A percentile compares a stretch with the other conserved stretches of the same genome.
These are phyloP conservation scores for Pestalotiopsis sp. DNA, from an alignment of 2,329 filamentous ascomycete genomes.

Conservation along the genomic window DNA sequence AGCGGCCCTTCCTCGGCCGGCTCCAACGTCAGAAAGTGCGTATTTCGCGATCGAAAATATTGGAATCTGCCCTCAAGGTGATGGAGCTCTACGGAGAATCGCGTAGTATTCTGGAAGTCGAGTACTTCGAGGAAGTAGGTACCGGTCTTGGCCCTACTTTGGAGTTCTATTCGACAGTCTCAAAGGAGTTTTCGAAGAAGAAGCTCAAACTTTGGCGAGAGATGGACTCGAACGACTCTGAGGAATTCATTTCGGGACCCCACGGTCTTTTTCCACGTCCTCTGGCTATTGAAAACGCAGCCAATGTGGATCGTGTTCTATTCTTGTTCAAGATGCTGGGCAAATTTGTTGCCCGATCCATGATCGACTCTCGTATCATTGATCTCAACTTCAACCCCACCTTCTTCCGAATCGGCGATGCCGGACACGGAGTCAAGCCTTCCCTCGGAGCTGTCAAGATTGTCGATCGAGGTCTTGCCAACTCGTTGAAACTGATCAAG, in stretches of 20 bases:
- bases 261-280: conserved; percentile 90
- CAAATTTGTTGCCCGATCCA: conserved; percentile 95
- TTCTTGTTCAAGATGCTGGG: conserved; percentile 91
- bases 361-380: conserved; percentile 97
- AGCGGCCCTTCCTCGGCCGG: conserved; percentile 86
- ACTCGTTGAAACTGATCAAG: conserved; percentile 83
- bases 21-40: conserved; percentile 97
- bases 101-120: conserved; percentile 92
- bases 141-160: conserved; percentile 93
- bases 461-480: conserved; percentile 83
- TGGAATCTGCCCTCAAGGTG: conserved; percentile 96
- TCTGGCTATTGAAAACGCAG: conserved; percentile 77
- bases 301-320: conserved; percentile 84
- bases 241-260: conserved; percentile 82
- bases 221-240: conserved; percentile 69
- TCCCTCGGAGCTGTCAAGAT: conserved; percentile 87
- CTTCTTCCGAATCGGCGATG: conserved; percentile 92
- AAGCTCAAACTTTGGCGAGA: conserved; percentile 97
- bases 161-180: conserved; percentile 97
- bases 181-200: conserved; percentile 95
- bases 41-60: conserved; percentile 89
- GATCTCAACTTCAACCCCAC: conserved; percentile 97
- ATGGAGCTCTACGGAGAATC: conserved; percentile 99
- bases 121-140: conserved; percentile 98
- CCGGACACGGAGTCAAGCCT: conserved; percentile 66